These are phyloP conservation scores for Backusella morwellensis DNA, from an alignment of 192 early-diverging fungal genomes.

Conservation along the genomic window DNA sequence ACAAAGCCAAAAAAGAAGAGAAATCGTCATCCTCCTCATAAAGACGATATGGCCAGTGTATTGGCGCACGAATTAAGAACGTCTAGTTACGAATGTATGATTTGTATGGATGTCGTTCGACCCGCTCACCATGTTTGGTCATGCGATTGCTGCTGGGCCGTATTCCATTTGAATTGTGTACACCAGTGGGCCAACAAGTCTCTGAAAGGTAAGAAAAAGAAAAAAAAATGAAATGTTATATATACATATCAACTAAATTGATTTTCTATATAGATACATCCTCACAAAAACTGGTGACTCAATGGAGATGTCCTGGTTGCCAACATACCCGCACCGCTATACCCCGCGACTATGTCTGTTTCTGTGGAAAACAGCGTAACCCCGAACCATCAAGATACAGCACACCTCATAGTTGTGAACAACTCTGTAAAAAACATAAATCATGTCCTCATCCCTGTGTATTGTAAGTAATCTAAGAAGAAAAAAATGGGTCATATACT, in stretches of 20 bases:
- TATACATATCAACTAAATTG: neutral
- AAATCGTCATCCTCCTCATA: slow-evolving; percentile 2
- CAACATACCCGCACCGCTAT: slow-evolving; percentile 64
- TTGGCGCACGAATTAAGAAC: slow-evolving; percentile 63
- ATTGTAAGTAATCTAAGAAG: slow-evolving; percentile 40
- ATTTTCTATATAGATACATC: slow-evolving; percentile 25
- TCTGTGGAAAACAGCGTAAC: slow-evolving; percentile 79
- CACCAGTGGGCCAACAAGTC: slow-evolving; percentile 75
- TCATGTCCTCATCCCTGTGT: slow-evolving; percentile 79
- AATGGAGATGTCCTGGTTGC: slow-evolving; percentile 93
- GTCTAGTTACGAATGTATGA: slow-evolving; percentile 90
- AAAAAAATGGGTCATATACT: neutral
- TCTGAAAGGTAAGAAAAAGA: slow-evolving; percentile 41
- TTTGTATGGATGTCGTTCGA: slow-evolving; percentile 89
- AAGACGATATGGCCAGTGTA: slow-evolving; percentile 57
- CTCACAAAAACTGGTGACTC: slow-evolving; percentile 21
- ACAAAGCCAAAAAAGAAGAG: slow-evolving; percentile 6
- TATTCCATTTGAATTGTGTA: slow-evolving; percentile 88
- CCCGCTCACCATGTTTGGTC: slow-evolving; percentile 75
- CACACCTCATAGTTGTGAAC: slow-evolving; percentile 84
- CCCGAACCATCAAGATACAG: slow-evolving; percentile 61
- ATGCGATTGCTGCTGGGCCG: slow-evolving; percentile 83
- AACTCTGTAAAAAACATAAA: slow-evolving; percentile 62
- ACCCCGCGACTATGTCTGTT: slow-evolving; percentile 79
- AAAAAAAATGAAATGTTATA: neutral